Percentiles rank a stretch among this genome's conserved stretches.
phyloP scores from a whole-genome alignment of 1,284 basidiomycete genomes.

The Rhodotorula mucilaginosa region DNA sequence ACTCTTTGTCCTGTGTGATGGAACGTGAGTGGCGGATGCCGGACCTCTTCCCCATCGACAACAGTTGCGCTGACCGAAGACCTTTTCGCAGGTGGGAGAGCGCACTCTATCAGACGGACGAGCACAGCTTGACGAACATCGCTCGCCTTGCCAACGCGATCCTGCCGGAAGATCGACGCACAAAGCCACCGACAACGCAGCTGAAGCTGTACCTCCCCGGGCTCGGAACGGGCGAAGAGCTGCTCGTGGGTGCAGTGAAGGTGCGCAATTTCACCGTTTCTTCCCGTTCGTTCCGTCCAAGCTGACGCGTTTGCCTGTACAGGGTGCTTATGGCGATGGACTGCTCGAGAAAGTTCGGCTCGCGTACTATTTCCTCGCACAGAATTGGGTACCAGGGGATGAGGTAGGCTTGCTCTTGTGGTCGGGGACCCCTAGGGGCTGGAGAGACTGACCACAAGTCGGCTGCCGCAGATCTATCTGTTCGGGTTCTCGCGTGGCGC shows the following conservation, averaged over 20 bases:
- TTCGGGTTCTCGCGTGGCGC: conserved; percentile 52
- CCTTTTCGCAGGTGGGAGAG: background rate
- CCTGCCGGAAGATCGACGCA: background rate
- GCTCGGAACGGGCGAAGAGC: background rate
- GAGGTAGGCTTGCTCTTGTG: background rate
- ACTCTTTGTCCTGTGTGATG: background rate
- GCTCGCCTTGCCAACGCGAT: background rate
- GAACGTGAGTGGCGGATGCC: background rate
- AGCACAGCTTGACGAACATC: background rate
- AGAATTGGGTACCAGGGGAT: background rate
- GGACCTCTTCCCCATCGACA: too few relatives aligned
- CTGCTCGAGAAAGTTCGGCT: background rate
- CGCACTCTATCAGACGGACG: background rate
- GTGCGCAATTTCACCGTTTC: too few relatives aligned
- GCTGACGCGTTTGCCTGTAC: background rate
- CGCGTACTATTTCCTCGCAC: background rate
- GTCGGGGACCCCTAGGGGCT: too few relatives aligned
- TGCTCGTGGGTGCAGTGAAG: background rate
- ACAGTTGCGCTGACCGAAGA: background rate
- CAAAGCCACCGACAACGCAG: background rate
- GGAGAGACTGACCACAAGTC: too few relatives aligned
- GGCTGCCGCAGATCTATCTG: conserved; percentile 45
- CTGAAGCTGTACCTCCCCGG: background rate
- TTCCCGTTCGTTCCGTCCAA: too few relatives aligned
- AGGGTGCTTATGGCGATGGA: background rate